Percentiles rank a stretch among this genome's conserved stretches.
These are phyloP conservation scores for Amniculicola lignicola DNA, from an alignment of 495 filamentous ascomycete species.

Conservation along the genomic window DNA sequence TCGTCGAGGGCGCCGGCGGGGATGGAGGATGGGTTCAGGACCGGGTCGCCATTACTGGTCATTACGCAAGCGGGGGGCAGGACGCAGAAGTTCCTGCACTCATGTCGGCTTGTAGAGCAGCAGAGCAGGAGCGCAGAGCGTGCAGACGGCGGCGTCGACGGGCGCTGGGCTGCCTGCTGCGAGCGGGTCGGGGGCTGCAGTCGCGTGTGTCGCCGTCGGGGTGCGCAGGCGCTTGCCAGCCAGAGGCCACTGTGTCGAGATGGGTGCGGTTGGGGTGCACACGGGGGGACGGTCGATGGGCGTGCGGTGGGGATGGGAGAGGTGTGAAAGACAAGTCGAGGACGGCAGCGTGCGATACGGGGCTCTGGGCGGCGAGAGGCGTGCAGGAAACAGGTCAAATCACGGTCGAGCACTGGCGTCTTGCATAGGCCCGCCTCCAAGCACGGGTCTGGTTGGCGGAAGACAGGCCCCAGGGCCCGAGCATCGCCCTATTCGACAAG, in stretches of 20 bases:
- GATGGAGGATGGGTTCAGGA: constrained; percentile 18
- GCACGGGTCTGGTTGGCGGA: too few species aligned
- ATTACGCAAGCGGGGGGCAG: constrained; percentile 30
- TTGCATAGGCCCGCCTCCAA: too few species aligned
- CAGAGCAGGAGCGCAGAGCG: constrained; percentile 12
- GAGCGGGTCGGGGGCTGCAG: neutral
- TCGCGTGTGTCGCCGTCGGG: constrained; percentile 6
- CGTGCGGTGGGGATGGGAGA: neutral
- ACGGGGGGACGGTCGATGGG: too few species aligned
- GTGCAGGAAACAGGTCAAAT: too few species aligned
- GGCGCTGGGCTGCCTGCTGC: constrained; percentile 14
- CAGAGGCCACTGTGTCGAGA: neutral
- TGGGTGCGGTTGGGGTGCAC: neutral
- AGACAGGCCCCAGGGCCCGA: too few species aligned
- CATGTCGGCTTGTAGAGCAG: constrained; percentile 21
- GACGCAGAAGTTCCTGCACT: constrained; percentile 30
- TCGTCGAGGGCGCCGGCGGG: constrained; percentile 14
- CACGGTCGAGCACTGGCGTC: too few species aligned
- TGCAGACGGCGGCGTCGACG: neutral
- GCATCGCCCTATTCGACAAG: too few species aligned
- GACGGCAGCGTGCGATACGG: neutral
- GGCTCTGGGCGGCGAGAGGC: too few species aligned
- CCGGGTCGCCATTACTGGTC: constrained; percentile 31
- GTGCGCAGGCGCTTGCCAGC: neutral
- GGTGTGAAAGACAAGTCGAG: neutral